phyloP scores from a whole-genome alignment of 306 rosid genomes.

The Cajanus cajan region DNA sequence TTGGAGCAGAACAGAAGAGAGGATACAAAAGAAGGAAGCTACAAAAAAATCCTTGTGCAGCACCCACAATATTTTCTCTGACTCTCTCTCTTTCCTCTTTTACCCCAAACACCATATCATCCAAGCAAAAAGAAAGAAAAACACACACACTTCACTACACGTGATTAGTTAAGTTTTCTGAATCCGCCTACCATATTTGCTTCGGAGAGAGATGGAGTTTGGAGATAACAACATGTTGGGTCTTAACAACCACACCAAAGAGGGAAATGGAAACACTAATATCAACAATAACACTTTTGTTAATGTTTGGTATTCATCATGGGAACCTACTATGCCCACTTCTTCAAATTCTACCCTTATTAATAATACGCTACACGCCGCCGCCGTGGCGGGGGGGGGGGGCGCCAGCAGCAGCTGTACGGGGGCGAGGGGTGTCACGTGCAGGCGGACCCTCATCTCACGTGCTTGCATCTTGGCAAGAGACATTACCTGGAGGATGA shows the following conservation, averaged over 20 bases:
- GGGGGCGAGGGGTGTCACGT: constrained; percentile 39
- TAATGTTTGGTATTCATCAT: constrained; percentile 3
- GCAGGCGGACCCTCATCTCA: constrained; percentile 66
- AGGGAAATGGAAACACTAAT: background rate
- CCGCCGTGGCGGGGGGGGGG: background rate
- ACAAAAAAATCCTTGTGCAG: background rate
- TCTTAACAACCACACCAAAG: background rate
- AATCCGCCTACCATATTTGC: background rate
- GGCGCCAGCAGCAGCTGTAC: constrained; percentile 16
- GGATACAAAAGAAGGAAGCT: background rate
- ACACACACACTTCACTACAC: no score
- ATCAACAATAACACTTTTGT: background rate
- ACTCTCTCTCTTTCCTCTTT: background rate
- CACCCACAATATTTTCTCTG: background rate
- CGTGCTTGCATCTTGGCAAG: constrained; percentile 81
- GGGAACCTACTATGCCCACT: background rate
- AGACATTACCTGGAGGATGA: constrained; percentile 72
- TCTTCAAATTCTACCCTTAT: background rate
- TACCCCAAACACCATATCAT: background rate
- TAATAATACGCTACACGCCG: background rate
- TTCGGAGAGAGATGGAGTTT: background rate
- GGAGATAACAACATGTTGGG: background rate
- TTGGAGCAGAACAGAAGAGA: background rate
- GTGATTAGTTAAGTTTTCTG: background rate
- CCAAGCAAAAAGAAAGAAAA: no score